Conservation (phyloP, 1,139 yeast species). For the Lodderomyces theae region DNA sequence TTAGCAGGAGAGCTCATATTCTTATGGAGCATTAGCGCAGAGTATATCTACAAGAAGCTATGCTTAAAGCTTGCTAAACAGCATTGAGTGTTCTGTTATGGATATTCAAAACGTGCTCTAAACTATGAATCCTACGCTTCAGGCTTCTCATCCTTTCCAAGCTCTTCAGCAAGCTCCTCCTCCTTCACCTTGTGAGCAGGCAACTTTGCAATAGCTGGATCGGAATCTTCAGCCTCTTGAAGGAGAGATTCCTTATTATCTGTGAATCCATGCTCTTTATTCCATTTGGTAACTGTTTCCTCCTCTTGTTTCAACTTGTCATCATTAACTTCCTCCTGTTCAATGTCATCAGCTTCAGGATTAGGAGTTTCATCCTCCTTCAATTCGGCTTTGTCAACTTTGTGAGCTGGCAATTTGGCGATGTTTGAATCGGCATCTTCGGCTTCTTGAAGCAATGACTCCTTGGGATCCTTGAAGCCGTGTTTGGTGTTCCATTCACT, state of each 20-base stretch:
- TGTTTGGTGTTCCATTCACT: constrained; percentile 27
- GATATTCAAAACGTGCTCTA: no score
- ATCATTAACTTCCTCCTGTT: constrained; percentile 11
- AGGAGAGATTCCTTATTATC: constrained; percentile 26
- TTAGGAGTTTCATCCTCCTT: constrained; percentile 4
- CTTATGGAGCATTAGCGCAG: no score
- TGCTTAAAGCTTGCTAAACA: no score
- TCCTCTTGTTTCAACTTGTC: constrained; percentile 17
- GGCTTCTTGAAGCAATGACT: constrained; percentile 29
- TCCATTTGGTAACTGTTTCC: constrained; percentile 24
- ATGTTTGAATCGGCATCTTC: constrained; percentile 23
- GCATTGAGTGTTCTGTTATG: no score
- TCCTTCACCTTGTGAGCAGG: constrained; percentile 17
- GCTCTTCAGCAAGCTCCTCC: constrained; percentile 7
- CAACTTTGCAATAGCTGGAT: constrained; percentile 20
- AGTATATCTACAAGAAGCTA: no score
- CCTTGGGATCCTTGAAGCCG: constrained; percentile 23
- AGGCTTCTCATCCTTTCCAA: not conserved
- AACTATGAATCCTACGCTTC: no score
- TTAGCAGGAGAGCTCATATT: no score
- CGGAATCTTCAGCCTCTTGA: constrained; percentile 27
- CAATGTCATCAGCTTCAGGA: constrained; percentile 5
- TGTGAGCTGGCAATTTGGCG: constrained; percentile 18
- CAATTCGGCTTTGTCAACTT: constrained; percentile 8
- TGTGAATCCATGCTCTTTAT: constrained; percentile 27